Percentiles rank a stretch among this genome's conserved stretches.
These are phyloP conservation scores for Coprinopsis marcescibilis DNA, from an alignment of 768 basidiomycete genomes.

Conservation along the genomic window DNA sequence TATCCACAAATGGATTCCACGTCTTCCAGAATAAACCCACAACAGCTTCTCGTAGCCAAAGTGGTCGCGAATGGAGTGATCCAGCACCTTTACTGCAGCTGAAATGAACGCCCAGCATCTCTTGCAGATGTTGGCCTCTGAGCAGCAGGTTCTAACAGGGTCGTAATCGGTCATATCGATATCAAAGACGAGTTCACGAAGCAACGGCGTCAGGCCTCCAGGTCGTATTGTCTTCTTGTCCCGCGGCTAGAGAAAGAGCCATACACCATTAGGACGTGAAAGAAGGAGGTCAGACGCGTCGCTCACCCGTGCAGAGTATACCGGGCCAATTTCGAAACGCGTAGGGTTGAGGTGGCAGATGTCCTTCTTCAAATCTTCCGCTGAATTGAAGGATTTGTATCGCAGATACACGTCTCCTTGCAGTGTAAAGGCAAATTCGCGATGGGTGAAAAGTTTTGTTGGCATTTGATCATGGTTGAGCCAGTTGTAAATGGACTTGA, in stretches of 20 bases:
- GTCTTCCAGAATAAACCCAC: conserved; percentile 98
- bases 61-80: conserved; percentile 73
- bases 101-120: conserved; percentile 95
- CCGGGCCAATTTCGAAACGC: conserved; percentile 95
- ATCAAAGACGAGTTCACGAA: conserved; percentile 96
- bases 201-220: conserved; percentile 67
- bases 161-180: conserved; percentile 99
- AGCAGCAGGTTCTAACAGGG: conserved; percentile 90
- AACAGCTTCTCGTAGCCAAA: conserved; percentile 88
- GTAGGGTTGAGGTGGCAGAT: conserved; percentile 79
- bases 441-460: conserved; percentile 78
- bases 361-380: conserved; percentile 90
- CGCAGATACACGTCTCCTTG: conserved; percentile 88
- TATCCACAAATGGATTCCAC: conserved; percentile 98
- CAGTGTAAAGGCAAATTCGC: conserved; percentile 95
- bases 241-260: conserved; percentile 53
- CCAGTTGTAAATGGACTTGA: conserved; percentile 91
- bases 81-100: conserved; percentile 84
- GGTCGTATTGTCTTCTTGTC: conserved; percentile 76
- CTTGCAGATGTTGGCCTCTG: conserved; percentile 83
- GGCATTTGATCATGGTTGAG: conserved; percentile 86
- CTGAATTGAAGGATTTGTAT: conserved; percentile 83
- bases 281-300: not conserved
- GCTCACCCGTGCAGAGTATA: conserved; percentile 82
- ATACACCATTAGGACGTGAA: not conserved